Conservation (phyloP, 768 basidiomycete genomes). For the Russula olivacea region DNA sequence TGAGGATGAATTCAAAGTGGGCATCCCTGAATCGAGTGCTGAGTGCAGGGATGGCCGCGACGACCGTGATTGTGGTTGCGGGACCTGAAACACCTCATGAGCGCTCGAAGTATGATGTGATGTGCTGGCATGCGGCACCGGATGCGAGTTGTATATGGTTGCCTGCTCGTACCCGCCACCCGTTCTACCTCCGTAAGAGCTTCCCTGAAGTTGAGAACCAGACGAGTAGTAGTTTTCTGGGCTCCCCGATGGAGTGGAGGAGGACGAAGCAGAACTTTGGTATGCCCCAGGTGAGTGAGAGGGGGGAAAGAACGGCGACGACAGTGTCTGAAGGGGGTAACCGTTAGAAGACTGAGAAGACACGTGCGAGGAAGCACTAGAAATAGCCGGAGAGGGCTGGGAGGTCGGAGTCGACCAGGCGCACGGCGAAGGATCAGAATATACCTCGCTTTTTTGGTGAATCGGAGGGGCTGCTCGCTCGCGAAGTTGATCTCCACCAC, state of each 20-base stretch:
- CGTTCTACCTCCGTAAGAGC: constrained; percentile 15
- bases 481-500: constrained; percentile 16
- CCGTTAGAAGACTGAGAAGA: constrained; percentile 17
- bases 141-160: constrained; percentile 15
- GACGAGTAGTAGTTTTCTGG: constrained; percentile 23
- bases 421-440: constrained; percentile 19
- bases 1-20: constrained; percentile 2
- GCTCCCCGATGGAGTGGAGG: constrained; percentile 18
- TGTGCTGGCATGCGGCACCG: constrained; percentile 11
- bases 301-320: constrained; percentile 24
- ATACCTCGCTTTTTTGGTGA: constrained; percentile 18
- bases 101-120: constrained; percentile 2
- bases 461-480: constrained; percentile 11
- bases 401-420: constrained; percentile 23
- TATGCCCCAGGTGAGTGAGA: constrained; percentile 21
- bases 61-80: constrained; percentile 13
- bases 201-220: constrained; percentile 15
- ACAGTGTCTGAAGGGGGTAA: constrained; percentile 22
- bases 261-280: constrained; percentile 19
- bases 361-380: constrained; percentile 17
- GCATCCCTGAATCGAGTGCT: constrained; percentile 12
- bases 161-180: constrained; percentile 20
- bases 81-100: constrained; percentile 17
- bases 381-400: constrained; percentile 13
- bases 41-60: constrained; percentile 16